These are phyloP conservation scores for Astrocystis sublimbata DNA, from an alignment of 495 filamentous ascomycete species.

Conservation along the genomic window DNA sequence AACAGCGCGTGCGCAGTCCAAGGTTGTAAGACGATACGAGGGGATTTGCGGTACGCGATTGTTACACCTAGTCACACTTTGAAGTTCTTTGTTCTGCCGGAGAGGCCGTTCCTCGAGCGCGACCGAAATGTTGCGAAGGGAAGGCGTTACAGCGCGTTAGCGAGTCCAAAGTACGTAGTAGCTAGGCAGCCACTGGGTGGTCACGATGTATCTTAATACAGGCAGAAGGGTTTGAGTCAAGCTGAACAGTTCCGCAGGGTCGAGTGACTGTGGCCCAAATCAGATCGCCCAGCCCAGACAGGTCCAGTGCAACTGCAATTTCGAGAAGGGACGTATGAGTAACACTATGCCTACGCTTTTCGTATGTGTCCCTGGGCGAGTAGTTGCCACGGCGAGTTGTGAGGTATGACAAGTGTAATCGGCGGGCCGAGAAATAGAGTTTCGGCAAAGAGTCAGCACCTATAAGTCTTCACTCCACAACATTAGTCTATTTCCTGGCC, in stretches of 20 bases:
- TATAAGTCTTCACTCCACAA: slow-evolving; percentile 4
- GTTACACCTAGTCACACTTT: slow-evolving; percentile 2
- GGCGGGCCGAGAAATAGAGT: neutral
- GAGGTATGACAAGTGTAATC: neutral
- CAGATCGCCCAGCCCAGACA: neutral
- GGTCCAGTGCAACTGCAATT: neutral
- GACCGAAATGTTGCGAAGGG: neutral
- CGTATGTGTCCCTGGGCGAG: neutral
- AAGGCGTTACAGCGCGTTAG: neutral
- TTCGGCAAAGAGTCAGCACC: slow-evolving; percentile 2
- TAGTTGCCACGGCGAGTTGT: neutral
- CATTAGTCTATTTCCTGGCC: neutral
- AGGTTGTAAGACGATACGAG: neutral
- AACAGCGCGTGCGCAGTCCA: neutral
- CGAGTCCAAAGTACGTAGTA: neutral
- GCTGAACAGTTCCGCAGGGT: neutral
- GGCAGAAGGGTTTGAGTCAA: neutral
- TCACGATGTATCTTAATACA: slow-evolving; percentile 6
- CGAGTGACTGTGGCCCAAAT: neutral
- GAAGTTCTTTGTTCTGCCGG: neutral
- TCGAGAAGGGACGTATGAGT: slow-evolving; percentile 5
- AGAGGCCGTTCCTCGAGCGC: neutral
- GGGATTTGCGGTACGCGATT: neutral
- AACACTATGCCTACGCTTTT: neutral
- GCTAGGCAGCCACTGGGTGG: neutral